Evolutionary conservation across 768 basidiomycete species (phyloP), one percentile per base, ranked within the genome.

Genomic region (Astraeus odoratus): DNA sequence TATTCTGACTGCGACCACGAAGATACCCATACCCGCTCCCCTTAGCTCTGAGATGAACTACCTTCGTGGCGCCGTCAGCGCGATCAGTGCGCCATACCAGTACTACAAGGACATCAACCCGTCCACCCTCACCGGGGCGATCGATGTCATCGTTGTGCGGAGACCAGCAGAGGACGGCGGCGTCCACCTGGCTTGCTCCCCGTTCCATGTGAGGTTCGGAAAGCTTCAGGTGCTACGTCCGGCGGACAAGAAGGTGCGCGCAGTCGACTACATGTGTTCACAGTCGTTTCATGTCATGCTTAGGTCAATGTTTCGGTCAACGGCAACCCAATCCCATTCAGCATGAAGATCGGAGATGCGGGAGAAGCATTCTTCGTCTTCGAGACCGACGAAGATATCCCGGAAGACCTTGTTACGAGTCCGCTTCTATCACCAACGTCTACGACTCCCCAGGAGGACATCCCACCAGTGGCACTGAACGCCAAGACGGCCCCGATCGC

Each of bases 291-390:
- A 8, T 24, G 22, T 22, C 38, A 13, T 29, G 5, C 36, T 13
- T 51, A 93, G 90, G 95, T 98, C 51, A 88, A 83, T 50, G 78
- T 98, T 26, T 78, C 79, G 41, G 82, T 98, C 57, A 94, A 96
- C 66, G 89, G 86, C 31, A 72, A 80, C 54, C 74, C 76, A 35
- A 85, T 93, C 45, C 95, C 95, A 0, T 98, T 89, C 64, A 77
- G 76, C 64, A 99, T 99, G 96, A 98, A 99, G 73, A 92, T 98
- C 50, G 94, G 93, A 31, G 96, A 98, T 47, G 92, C 96, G 1
- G 96, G 96, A 4, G 96, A 99, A 67, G 96, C 94, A 0, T 99
- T 98, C 74, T 98, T 98, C 58, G 86, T 99, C 31, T 91, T 98
- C 53, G 95, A 99, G 66, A 97, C 95, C 1, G 89, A 94, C 31